A percentile compares a stretch with the other conserved stretches of the same genome.
Evolutionary conservation across 2,329 filamentous ascomycete genomes (phyloP).

Genomic region (Talaromyces sp.): DNA sequence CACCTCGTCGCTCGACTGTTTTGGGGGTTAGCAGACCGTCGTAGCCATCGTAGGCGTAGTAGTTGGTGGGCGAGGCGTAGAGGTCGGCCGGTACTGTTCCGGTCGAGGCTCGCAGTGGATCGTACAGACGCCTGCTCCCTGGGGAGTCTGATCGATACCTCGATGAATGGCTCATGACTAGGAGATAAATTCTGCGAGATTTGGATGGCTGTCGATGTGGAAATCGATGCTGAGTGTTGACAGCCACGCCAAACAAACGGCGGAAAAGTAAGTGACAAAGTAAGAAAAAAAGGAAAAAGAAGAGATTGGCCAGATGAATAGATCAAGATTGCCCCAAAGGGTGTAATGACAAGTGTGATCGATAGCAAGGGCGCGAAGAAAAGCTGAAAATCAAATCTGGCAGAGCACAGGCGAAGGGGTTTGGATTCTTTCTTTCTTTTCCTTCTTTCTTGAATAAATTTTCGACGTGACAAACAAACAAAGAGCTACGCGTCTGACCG

Average conservation of each 20-base stretch:
- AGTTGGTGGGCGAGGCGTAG: conserved; percentile 23
- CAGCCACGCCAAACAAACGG: neutral
- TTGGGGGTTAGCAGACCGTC: conserved; percentile 18
- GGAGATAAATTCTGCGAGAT: neutral
- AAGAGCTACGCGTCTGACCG: neutral
- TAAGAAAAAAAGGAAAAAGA: neutral
- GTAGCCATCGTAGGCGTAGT: conserved; percentile 23
- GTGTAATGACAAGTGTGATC: neutral
- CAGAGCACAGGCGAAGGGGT: neutral
- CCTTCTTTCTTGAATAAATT: neutral
- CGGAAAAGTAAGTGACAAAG: neutral
- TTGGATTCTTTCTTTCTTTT: neutral
- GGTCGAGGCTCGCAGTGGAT: conserved; percentile 37
- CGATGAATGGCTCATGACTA: conserved; percentile 24
- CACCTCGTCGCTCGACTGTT: conserved; percentile 17
- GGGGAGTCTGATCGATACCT: conserved; percentile 32
- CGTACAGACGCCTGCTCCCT: conserved; percentile 24
- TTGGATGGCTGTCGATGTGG: neutral
- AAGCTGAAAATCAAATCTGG: neutral
- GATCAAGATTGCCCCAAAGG: neutral
- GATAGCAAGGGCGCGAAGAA: neutral
- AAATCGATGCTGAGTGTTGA: neutral
- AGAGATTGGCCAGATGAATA: neutral
- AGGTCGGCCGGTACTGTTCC: conserved; percentile 33
- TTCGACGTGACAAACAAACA: neutral